Conservation (phyloP, 2,329 filamentous ascomycete genomes). For the Colletotrichum incanum region DNA sequence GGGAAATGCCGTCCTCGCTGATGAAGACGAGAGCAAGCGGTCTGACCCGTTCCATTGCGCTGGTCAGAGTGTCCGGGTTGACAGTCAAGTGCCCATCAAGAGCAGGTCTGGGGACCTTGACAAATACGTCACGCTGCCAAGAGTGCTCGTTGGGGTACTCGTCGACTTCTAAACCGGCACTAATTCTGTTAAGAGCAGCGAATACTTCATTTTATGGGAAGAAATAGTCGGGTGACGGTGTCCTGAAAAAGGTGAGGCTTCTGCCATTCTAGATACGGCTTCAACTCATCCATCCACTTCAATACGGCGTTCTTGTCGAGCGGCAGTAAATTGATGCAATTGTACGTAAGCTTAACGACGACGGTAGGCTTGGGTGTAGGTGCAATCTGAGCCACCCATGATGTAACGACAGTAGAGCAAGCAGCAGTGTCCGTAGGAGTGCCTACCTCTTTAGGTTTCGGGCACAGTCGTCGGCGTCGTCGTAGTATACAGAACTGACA, state of each 20-base stretch:
- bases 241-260: slow-evolving; percentile 61
- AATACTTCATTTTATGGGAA: slow-evolving; percentile 60
- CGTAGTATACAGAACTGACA: too few species aligned
- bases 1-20: slow-evolving; percentile 52
- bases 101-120: slow-evolving; percentile 53
- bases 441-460: too few species aligned
- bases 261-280: slow-evolving; percentile 63
- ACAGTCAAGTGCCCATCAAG: slow-evolving; percentile 60
- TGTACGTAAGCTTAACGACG: too few species aligned
- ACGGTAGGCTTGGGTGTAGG: too few species aligned
- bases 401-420: too few species aligned
- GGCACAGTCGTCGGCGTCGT: too few species aligned
- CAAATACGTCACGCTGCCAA: slow-evolving; percentile 58
- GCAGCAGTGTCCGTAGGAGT: too few species aligned
- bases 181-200: slow-evolving; percentile 52
- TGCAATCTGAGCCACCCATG: too few species aligned
- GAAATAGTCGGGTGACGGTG: slow-evolving; percentile 66
- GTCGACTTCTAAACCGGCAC: slow-evolving; percentile 50
- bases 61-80: slow-evolving; percentile 57
- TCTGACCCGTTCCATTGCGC: slow-evolving; percentile 54
- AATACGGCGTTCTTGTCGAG: too few species aligned
- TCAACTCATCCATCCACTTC: too few species aligned
- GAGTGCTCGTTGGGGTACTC: slow-evolving; percentile 57
- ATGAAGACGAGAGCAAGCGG: slow-evolving; percentile 58
- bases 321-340: too few species aligned